phyloP scores from a whole-genome alignment of 257 asterid species.

The Sherardia arvensis region DNA sequence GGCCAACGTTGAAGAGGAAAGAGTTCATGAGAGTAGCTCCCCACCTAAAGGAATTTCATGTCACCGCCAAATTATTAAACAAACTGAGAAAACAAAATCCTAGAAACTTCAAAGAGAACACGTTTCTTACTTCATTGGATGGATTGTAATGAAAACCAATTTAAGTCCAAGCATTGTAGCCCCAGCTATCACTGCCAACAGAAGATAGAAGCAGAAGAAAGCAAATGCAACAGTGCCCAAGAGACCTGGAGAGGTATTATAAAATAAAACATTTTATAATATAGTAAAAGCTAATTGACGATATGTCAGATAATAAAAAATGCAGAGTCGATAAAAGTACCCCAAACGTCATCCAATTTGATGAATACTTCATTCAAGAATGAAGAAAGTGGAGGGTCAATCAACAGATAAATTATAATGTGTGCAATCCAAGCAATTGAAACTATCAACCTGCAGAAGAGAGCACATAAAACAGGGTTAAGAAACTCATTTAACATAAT shows the following conservation, averaged over 20 bases:
- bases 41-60: constrained; percentile 45
- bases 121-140: constrained; percentile 85
- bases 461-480: constrained; percentile 7
- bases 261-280: background rate
- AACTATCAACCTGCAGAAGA: constrained; percentile 66
- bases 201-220: constrained; percentile 95
- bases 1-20: constrained; percentile 84
- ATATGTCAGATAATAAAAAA: constrained; percentile 9
- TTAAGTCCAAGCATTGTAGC: constrained; percentile 97
- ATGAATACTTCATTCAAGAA: constrained; percentile 87
- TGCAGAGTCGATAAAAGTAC: constrained; percentile 29
- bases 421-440: constrained; percentile 95
- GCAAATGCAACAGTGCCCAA: constrained; percentile 98
- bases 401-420: constrained; percentile 79
- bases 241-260: constrained; percentile 54
- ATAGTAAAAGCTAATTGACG: constrained; percentile 8
- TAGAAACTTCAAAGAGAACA: constrained; percentile 1
- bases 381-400: constrained; percentile 86
- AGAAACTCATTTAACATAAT: background rate
- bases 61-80: constrained; percentile 10
- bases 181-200: constrained; percentile 95
- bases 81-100: background rate
- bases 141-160: constrained; percentile 85
- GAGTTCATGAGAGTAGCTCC: constrained; percentile 95
- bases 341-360: constrained; percentile 90